Conservation (phyloP, 2,329 filamentous ascomycete genomes). For the Verticillium tricorpus region DNA sequence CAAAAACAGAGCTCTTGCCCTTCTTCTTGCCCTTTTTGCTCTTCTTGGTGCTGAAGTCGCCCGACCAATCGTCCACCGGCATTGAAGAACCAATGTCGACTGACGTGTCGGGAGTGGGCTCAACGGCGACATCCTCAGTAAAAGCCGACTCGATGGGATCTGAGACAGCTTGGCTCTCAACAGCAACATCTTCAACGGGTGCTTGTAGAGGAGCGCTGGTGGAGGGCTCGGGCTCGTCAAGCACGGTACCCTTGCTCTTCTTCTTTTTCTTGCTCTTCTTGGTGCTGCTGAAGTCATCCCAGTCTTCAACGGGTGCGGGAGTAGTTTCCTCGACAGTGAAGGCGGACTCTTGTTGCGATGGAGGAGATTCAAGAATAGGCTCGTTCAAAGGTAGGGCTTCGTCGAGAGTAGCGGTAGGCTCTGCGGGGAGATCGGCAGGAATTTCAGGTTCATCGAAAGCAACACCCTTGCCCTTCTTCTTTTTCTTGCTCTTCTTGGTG, state of each 20-base stretch:
- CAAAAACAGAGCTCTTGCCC: conserved; percentile 6
- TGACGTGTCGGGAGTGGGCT: neutral
- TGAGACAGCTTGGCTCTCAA: neutral
- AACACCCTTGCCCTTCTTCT: conserved; percentile 16
- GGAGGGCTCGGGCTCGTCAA: neutral
- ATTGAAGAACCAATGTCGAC: neutral
- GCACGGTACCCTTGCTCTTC: conserved; percentile 10
- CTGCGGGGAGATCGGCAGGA: too few species aligned
- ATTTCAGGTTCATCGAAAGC: neutral
- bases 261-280: conserved; percentile 24
- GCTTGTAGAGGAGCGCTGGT: neutral
- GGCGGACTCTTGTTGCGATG: neutral
- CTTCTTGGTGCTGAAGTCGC: conserved; percentile 17
- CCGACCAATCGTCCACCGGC: conserved; percentile 11
- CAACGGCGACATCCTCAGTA: neutral
- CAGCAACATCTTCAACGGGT: neutral
- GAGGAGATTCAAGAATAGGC: neutral
- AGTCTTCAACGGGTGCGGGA: conserved; percentile 1
- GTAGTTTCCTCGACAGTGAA: neutral
- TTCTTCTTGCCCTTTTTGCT: conserved; percentile 28
- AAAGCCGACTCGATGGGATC: neutral
- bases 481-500: conserved; percentile 21
- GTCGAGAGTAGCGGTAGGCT: neutral
- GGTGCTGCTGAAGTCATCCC: conserved; percentile 6
- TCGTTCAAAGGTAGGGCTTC: neutral